Evolutionary conservation across 2,329 filamentous ascomycete species (phyloP), one percentile per base, ranked within the genome.

Genomic region (Zelopaecilomyces penicillatus): DNA sequence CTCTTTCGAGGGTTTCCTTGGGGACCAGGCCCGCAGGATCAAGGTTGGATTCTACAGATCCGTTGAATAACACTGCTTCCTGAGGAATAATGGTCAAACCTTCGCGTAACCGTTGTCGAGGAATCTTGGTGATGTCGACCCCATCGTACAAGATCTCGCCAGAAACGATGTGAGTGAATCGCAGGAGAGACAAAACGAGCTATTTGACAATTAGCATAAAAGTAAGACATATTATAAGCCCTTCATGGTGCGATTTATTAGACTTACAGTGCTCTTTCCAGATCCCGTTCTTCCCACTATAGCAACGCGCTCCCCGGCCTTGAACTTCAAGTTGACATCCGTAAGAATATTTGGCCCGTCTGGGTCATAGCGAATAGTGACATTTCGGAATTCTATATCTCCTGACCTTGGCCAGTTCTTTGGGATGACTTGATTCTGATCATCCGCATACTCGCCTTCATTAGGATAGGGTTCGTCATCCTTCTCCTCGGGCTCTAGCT

Each of bases 261-360:
- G 19, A 61, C 70, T 60, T 58, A 91, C 74, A 0, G 87, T 94
- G 41, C 83, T 88, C 63, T 95, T 95, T 4, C 88, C 88, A 4
- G 84, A 88, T 0, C 85, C 82, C 0, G 87, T 94, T 7, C 87
- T 79, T 2, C 88, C 88, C 8, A 90, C 84, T 19, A 95, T 74
- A 0, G 87, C 87, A 1, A 86, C 86, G 41, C 84, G 83, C 43
- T 85, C 83, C 1, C 87, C 86, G 0, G 83, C 84, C 9, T 65
- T 67, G 49, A 77, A 73, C 31, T 66, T 68, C 37, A 77, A 63
- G 48, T 68, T 75, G 42, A 78, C 60, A 31, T 73, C 59, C 27
- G 70, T 71, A 12, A 78, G 62, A 36, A 78, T 71, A 44, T 75
- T 65, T 39, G 66, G 64, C 12, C 71, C 62, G 46, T 74, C 60